These are phyloP conservation scores for Pythium apleroticum DNA, from an alignment of 352 stramenopile species.

Conservation along the genomic window DNA sequence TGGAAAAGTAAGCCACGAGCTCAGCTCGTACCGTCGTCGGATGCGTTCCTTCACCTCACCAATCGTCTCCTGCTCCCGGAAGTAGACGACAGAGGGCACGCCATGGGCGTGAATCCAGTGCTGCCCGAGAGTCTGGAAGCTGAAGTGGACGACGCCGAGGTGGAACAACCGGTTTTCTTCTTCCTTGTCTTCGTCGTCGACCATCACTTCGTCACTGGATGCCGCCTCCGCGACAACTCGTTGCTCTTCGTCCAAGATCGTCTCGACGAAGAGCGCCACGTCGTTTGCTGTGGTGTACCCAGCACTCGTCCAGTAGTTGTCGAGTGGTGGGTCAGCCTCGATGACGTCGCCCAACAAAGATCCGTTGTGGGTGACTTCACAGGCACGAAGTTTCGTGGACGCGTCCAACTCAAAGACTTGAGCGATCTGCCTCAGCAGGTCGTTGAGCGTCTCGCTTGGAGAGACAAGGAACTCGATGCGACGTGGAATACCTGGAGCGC, in stretches of 20 bases:
- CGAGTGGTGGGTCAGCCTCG: slow-evolving; percentile 36
- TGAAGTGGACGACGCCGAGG: slow-evolving; percentile 75
- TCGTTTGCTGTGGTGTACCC: slow-evolving; percentile 38
- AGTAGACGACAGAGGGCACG: slow-evolving; percentile 66
- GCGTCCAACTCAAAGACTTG: slow-evolving; percentile 42
- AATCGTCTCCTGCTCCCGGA: slow-evolving; percentile 65
- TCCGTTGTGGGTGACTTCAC: slow-evolving; percentile 61
- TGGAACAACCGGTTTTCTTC: slow-evolving; percentile 33
- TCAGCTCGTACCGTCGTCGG: slow-evolving; percentile 31
- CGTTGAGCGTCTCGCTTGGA: slow-evolving; percentile 42
- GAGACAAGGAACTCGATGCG: slow-evolving; percentile 68
- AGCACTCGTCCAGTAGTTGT: slow-evolving; percentile 43
- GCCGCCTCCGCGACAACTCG: slow-evolving; percentile 6
- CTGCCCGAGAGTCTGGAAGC: slow-evolving; percentile 51
- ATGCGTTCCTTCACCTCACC: slow-evolving; percentile 70
- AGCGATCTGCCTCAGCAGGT: slow-evolving; percentile 55
- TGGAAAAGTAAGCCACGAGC: neutral
- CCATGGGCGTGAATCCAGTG: slow-evolving; percentile 78
- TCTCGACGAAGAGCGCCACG: slow-evolving; percentile 58
- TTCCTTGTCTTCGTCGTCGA: slow-evolving; percentile 19
- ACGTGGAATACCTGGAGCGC: slow-evolving; percentile 31
- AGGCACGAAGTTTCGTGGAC: slow-evolving; percentile 48
- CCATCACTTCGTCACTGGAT: neutral
- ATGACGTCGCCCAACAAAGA: slow-evolving; percentile 54
- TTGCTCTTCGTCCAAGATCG: slow-evolving; percentile 38